Evolutionary conservation across 768 basidiomycete species (phyloP).

Genomic region (Gymnopilus junonius): DNA sequence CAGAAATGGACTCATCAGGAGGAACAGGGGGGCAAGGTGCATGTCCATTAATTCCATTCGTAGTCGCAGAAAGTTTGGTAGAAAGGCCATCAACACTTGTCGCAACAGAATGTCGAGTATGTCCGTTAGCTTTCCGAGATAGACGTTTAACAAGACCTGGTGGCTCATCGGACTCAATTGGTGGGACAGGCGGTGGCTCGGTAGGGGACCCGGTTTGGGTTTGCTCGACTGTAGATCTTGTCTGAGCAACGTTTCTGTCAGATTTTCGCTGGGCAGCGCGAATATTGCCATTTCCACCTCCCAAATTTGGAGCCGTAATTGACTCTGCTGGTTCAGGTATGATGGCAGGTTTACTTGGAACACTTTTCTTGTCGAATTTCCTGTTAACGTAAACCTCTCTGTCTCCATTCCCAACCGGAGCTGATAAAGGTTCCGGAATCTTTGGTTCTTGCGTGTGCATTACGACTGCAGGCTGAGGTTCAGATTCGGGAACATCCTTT

Average conservation of each 20-base stretch:
- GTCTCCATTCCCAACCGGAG: not conserved
- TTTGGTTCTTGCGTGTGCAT: not conserved
- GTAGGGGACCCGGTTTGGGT: not conserved
- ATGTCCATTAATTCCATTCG: conserved; percentile 1
- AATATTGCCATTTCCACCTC: not conserved
- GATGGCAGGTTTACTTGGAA: not conserved
- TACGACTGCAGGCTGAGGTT: not conserved
- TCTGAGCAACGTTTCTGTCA: not conserved
- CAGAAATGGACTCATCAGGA: conserved; percentile 18
- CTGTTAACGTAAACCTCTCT: not conserved
- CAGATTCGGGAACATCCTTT: conserved; percentile 12
- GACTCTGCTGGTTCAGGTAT: conserved; percentile 1
- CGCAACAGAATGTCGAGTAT: not conserved
- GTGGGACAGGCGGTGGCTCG: not conserved
- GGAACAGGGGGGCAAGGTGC: not conserved
- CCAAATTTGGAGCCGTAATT: not conserved
- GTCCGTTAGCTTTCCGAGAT: not conserved
- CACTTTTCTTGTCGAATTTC: not conserved
- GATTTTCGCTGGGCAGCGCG: conserved; percentile 4
- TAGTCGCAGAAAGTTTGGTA: not conserved
- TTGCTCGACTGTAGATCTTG: not conserved
- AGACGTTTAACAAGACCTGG: not conserved
- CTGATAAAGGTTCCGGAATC: conserved; percentile 6
- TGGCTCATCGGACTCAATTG: not conserved
- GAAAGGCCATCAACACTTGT: not conserved